These are phyloP conservation scores for Tetracladium marchalianum DNA, from an alignment of 495 filamentous ascomycete species.

Conservation along the genomic window DNA sequence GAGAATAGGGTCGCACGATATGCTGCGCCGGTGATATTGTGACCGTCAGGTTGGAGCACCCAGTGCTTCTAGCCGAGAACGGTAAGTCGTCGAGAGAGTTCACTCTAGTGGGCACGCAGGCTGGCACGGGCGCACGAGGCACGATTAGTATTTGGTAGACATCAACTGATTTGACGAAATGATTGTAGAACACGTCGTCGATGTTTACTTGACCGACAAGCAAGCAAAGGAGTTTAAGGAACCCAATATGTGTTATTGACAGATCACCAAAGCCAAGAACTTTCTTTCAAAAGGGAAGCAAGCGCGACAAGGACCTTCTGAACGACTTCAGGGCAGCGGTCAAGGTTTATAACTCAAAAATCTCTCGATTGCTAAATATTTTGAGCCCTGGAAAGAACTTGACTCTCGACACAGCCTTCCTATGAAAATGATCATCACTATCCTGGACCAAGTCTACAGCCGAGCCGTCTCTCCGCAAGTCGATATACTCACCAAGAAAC, in stretches of 20 bases:
- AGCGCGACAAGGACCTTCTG: conserved; percentile 22
- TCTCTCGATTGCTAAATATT: conserved; percentile 47
- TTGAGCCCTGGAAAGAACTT: conserved; percentile 62
- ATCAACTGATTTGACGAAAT: conserved; percentile 77
- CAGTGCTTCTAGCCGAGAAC: conserved; percentile 59
- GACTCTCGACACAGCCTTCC: conserved; percentile 52
- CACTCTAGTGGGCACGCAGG: conserved; percentile 15
- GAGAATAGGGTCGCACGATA: conserved; percentile 34
- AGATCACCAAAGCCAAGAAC: conserved; percentile 51
- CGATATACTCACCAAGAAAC: conserved; percentile 54
- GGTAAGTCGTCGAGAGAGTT: conserved; percentile 33
- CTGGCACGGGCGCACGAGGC: conserved; percentile 37
- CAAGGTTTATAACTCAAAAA: conserved; percentile 61
- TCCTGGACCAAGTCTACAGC: conserved; percentile 80
- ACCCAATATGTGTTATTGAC: conserved; percentile 59
- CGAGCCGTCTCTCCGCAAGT: conserved; percentile 87
- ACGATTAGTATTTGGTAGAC: conserved; percentile 66
- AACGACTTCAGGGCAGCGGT: conserved; percentile 59
- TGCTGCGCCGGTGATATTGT: conserved; percentile 33
- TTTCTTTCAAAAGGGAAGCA: conserved; percentile 17
- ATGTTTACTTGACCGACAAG: conserved; percentile 61
- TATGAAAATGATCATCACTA: conserved; percentile 63
- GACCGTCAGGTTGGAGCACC: conserved; percentile 55
- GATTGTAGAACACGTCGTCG: conserved; percentile 62
- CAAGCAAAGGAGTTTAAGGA: conserved; percentile 57